Evolutionary conservation across 768 basidiomycete species (phyloP).

Genomic region (Termitomyces eurrhizus): DNA sequence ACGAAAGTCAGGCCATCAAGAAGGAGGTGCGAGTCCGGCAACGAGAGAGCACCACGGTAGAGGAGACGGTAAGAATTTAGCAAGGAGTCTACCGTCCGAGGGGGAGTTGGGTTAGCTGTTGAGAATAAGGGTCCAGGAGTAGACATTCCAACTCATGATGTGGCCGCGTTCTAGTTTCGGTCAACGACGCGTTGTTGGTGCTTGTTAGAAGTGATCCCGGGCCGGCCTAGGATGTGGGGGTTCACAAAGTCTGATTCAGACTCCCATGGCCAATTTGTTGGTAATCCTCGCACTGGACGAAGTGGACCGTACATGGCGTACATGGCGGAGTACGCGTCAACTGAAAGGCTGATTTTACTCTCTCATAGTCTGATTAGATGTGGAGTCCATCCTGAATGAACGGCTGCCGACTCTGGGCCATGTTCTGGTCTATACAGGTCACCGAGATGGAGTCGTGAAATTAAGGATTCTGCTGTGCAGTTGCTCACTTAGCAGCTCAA

Average conservation of each 20-base stretch:
- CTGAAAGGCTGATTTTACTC: neutral
- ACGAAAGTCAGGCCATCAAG: constrained; percentile 75
- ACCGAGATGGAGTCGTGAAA: neutral
- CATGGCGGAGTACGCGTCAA: constrained; percentile 9
- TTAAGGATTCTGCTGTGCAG: constrained; percentile 2
- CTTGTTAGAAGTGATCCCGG: constrained; percentile 3
- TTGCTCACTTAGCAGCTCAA: neutral
- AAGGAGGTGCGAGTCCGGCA: constrained; percentile 67
- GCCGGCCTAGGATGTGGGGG: neutral
- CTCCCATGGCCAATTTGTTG: constrained; percentile 13
- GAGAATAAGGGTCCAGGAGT: constrained; percentile 8
- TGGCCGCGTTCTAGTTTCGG: neutral
- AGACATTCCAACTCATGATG: constrained; percentile 22
- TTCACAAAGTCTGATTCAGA: neutral
- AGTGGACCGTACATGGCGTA: neutral
- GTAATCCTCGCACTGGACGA: constrained; percentile 5
- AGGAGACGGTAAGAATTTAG: constrained; percentile 48
- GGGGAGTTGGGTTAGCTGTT: constrained; percentile 19
- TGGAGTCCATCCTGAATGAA: constrained; percentile 4
- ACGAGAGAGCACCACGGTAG: constrained; percentile 70
- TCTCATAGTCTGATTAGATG: constrained; percentile 3
- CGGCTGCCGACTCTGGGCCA: constrained; percentile 4
- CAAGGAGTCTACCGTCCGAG: constrained; percentile 11
- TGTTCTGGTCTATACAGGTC: constrained; percentile 5
- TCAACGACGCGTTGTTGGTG: constrained; percentile 16